phyloP scores from a whole-genome alignment of 352 stramenopile genomes.

The Phytopythium kandeliae region DNA sequence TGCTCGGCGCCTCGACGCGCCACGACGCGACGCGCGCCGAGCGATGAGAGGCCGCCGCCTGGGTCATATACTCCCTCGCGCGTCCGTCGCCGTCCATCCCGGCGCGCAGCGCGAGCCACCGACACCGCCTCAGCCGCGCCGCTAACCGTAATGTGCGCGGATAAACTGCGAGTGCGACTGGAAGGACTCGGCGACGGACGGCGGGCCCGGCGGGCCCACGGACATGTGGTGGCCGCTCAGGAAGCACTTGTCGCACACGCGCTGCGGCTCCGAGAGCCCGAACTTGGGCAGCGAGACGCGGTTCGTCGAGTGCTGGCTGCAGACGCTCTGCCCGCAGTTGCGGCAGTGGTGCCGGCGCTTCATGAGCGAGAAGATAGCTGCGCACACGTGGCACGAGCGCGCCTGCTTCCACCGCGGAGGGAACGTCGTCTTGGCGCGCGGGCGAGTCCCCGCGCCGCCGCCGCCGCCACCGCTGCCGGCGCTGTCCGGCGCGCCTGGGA shows the following conservation, averaged over 20 bases:
- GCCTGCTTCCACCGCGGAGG: slow-evolving; percentile 75
- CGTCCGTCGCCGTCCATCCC: background rate
- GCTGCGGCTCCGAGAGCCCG: slow-evolving; percentile 59
- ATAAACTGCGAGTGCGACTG: slow-evolving; percentile 19
- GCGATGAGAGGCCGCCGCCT: no score
- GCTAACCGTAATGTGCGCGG: slow-evolving; percentile 6
- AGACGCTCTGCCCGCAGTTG: slow-evolving; percentile 76
- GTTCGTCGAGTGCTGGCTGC: slow-evolving; percentile 70
- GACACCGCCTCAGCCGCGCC: background rate
- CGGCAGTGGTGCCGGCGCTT: slow-evolving; percentile 81
- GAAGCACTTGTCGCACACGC: slow-evolving; percentile 79
- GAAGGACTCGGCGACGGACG: slow-evolving; percentile 32
- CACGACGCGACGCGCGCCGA: no score
- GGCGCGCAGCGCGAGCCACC: background rate
- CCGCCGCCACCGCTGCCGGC: slow-evolving; percentile 3
- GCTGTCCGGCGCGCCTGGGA: slow-evolving; percentile 10
- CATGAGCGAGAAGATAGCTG: slow-evolving; percentile 48
- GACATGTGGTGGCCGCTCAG: slow-evolving; percentile 53
- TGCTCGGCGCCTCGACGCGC: no score
- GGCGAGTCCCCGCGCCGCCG: slow-evolving; percentile 5
- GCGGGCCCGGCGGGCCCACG: slow-evolving; percentile 16
- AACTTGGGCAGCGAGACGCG: slow-evolving; percentile 73
- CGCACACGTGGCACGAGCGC: slow-evolving; percentile 64
- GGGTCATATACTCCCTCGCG: slow-evolving; percentile 1
- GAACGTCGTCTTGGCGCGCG: slow-evolving; percentile 46